phyloP scores from a whole-genome alignment of 164 flowering plant species.

The Annona cherimola region DNA sequence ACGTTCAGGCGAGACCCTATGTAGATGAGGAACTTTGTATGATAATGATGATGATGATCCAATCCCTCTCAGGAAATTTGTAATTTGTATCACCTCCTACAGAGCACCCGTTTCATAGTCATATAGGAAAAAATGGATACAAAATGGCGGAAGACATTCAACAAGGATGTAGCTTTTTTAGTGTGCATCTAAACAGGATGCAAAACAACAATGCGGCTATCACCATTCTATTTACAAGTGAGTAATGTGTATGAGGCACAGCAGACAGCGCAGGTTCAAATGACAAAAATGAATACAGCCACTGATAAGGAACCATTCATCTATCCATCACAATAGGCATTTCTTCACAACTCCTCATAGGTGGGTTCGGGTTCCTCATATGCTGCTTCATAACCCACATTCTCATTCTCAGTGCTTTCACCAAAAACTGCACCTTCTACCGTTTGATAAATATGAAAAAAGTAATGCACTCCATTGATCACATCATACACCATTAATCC shows the following conservation, averaged over 20 bases:
- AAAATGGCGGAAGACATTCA: background rate
- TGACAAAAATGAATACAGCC: background rate
- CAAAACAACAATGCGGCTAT: background rate
- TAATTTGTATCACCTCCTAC: too few relatives aligned
- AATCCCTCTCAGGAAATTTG: too few relatives aligned
- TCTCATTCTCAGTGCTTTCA: conserved; percentile 12
- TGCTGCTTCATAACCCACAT: background rate
- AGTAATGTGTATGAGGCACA: background rate
- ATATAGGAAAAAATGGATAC: too few relatives aligned
- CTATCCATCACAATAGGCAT: background rate
- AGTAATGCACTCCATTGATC: conserved; percentile 59
- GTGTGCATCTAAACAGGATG: background rate
- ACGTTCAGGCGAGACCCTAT: too few relatives aligned
- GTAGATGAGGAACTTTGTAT: too few relatives aligned
- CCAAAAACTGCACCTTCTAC: conserved; percentile 21
- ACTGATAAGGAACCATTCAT: background rate
- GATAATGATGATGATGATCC: too few relatives aligned
- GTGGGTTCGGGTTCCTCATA: background rate
- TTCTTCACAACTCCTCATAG: background rate
- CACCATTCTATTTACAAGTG: background rate
- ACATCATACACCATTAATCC: conserved; percentile 92
- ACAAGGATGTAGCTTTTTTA: background rate
- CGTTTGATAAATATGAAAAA: conserved; percentile 38
- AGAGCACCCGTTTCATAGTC: too few relatives aligned
- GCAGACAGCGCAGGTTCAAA: background rate